Conservation (phyloP, 2,329 filamentous ascomycete genomes). For the Penicillium sumatraense region DNA sequence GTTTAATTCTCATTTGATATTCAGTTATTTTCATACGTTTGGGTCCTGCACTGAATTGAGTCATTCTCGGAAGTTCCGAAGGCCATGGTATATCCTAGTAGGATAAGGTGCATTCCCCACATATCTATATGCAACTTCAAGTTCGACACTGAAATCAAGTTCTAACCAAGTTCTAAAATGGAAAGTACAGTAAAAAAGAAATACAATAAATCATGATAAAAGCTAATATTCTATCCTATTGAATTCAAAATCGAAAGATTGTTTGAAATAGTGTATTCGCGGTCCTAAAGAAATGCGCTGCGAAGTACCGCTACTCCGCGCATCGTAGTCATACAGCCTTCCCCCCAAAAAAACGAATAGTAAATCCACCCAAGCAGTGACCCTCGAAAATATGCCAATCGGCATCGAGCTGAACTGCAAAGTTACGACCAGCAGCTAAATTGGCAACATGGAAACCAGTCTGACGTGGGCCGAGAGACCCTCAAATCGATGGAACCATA, state of each 20-base stretch:
- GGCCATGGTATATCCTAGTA: too few species aligned
- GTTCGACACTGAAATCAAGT: too few species aligned
- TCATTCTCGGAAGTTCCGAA: too few species aligned
- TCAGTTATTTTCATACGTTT: too few species aligned
- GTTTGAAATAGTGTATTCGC: conserved; percentile 15
- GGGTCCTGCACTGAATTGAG: too few species aligned
- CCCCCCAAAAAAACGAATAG: background rate
- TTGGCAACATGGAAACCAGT: conserved; percentile 14
- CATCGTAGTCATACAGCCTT: conserved; percentile 22
- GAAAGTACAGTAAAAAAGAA: too few species aligned
- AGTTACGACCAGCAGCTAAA: conserved; percentile 23
- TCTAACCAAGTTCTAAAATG: too few species aligned
- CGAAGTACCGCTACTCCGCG: conserved; percentile 11
- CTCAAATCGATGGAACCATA: background rate
- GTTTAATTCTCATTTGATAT: too few species aligned
- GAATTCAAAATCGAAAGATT: background rate
- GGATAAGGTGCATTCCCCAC: too few species aligned
- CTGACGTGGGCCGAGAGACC: conserved; percentile 4
- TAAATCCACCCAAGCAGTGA: background rate
- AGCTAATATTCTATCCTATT: too few species aligned
- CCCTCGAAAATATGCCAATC: background rate
- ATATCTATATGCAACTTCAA: too few species aligned
- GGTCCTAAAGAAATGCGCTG: conserved; percentile 24
- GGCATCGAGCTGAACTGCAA: conserved; percentile 10
- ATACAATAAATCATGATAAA: too few species aligned